phyloP scores from a whole-genome alignment of 805 yeast genomes.

The Naumovozyma baii region DNA sequence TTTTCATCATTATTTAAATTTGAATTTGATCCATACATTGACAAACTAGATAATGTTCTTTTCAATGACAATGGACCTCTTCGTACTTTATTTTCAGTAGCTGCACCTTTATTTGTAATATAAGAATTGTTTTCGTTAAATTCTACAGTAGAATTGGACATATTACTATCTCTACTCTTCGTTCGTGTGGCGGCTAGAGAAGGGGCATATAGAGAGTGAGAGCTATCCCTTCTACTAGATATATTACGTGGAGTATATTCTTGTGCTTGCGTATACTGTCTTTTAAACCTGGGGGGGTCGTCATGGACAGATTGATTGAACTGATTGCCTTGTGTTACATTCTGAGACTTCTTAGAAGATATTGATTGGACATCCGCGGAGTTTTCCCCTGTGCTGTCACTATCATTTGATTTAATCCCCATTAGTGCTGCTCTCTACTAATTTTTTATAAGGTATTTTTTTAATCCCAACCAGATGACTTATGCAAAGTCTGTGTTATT shows the following conservation, averaged over 20 bases:
- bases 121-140: neutral
- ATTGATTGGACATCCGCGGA: neutral
- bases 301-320: constrained; percentile 3
- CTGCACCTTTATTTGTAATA: constrained; percentile 1
- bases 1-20: neutral
- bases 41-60: constrained; percentile 20
- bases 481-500: neutral
- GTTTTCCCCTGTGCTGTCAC: neutral
- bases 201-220: constrained; percentile 3
- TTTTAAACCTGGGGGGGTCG: constrained; percentile 7
- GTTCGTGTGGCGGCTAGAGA: constrained; percentile 1
- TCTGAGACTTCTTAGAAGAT: neutral
- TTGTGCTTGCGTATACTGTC: constrained; percentile 1
- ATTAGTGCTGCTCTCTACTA: neutral
- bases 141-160: neutral
- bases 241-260: neutral
- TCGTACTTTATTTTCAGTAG: constrained; percentile 1
- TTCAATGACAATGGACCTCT: constrained; percentile 6
- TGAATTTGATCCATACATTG: constrained; percentile 8
- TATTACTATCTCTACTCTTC: constrained; percentile 2
- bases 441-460: no score
- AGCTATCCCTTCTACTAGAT: constrained; percentile 1
- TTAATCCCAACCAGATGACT: neutral
- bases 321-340: neutral
- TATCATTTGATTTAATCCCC: neutral